Conservation (phyloP, 345 rosid genomes). For the Erodium maritimum region DNA sequence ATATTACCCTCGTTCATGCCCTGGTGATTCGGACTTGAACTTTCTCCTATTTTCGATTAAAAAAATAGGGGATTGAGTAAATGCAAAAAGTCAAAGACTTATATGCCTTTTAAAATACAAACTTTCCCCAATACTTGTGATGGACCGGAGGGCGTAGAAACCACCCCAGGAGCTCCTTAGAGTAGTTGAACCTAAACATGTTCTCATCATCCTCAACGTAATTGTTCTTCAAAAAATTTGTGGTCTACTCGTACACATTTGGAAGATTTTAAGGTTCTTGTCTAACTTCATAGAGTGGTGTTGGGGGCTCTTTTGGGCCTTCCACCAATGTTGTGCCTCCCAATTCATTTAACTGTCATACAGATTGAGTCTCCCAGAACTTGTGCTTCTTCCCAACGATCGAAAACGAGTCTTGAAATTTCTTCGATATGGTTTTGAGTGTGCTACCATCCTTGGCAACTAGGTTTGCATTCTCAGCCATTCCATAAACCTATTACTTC, state of each 20-base stretch:
- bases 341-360: constrained; percentile 34
- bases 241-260: constrained; percentile 31
- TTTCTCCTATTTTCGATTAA: no score
- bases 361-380: constrained; percentile 51
- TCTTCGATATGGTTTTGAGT: constrained; percentile 18
- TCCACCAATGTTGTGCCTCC: constrained; percentile 26
- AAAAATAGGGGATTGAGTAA: no score
- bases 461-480: no score
- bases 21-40: no score
- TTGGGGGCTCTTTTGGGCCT: constrained; percentile 35
- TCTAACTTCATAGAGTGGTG: constrained; percentile 27
- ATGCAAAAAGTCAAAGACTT: no score
- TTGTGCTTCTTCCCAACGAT: constrained; percentile 26
- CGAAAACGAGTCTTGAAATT: constrained; percentile 27
- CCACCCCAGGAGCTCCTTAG: constrained; percentile 44
- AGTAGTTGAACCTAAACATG: constrained; percentile 42
- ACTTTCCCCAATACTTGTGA: constrained; percentile 31
- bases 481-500: no score
- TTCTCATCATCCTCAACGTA: constrained; percentile 46
- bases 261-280: constrained; percentile 50
- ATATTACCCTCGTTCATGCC: no score
- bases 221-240: constrained; percentile 28
- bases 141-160: constrained; percentile 43
- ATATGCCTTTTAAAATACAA: no score
- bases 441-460: constrained; percentile 16